Conservation (phyloP, 1,284 basidiomycete species). For the Volvariella volvacea region DNA sequence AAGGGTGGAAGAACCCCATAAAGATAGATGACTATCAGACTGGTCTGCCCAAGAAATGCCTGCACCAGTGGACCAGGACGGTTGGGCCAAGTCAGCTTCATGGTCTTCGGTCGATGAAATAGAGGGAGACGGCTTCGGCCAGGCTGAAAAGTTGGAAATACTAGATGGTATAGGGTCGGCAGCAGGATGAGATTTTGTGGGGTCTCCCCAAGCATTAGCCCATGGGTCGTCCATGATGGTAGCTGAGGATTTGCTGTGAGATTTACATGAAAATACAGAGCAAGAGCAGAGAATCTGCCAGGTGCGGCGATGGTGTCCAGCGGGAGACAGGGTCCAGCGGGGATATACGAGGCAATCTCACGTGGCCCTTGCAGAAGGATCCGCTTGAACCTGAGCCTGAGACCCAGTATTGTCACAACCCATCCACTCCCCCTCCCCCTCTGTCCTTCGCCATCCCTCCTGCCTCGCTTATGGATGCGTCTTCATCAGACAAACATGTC, state of each 20-base stretch:
- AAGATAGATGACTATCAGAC: slow-evolving; percentile 25
- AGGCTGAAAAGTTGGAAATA: too few relatives aligned
- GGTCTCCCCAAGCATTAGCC: slow-evolving; percentile 57
- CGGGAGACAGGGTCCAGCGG: too few relatives aligned
- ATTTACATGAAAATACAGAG: slow-evolving; percentile 1
- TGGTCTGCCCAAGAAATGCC: slow-evolving; percentile 41
- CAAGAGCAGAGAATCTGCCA: neutral
- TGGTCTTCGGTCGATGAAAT: slow-evolving; percentile 21
- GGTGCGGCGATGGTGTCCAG: neutral
- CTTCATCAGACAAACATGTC: slow-evolving; percentile 39
- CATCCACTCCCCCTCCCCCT: slow-evolving; percentile 1
- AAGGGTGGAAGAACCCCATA: slow-evolving; percentile 22
- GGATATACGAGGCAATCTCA: neutral
- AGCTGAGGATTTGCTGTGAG: neutral
- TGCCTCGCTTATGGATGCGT: slow-evolving; percentile 20
- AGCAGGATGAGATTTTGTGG: slow-evolving; percentile 21
- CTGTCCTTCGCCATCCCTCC: neutral
- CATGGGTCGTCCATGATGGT: slow-evolving; percentile 62
- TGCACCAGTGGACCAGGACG: slow-evolving; percentile 46
- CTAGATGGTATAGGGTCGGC: slow-evolving; percentile 13
- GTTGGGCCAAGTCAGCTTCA: slow-evolving; percentile 43
- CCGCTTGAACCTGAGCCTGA: neutral
- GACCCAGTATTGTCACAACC: too few relatives aligned
- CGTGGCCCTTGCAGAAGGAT: neutral
- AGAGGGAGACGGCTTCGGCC: slow-evolving; percentile 20